Conservation (phyloP, 2,329 filamentous ascomycete species). For the Cladosporium sphaerospermum region DNA sequence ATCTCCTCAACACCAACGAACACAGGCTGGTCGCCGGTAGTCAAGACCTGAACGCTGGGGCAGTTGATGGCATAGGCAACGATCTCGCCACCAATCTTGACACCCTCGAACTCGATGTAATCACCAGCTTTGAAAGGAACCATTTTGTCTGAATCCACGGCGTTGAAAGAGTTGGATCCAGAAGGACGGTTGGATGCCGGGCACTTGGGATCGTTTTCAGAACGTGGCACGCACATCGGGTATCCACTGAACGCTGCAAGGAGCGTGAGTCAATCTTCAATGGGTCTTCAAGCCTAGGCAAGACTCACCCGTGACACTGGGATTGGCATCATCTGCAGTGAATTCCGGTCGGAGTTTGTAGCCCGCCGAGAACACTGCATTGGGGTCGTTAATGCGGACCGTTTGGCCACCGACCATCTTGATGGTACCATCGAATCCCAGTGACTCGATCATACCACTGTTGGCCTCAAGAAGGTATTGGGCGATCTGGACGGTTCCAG, state of each 20-base stretch:
- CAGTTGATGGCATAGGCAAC: conserved; percentile 34
- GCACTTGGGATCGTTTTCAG: conserved; percentile 31
- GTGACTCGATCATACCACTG: conserved; percentile 6
- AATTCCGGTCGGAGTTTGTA: conserved; percentile 37
- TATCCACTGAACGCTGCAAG: conserved; percentile 40
- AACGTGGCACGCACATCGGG: conserved; percentile 49
- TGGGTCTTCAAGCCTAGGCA: neutral
- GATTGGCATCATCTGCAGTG: conserved; percentile 45
- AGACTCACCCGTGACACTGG: conserved; percentile 33
- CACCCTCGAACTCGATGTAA: conserved; percentile 37
- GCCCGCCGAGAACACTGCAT: conserved; percentile 18
- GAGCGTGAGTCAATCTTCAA: neutral
- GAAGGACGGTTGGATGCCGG: conserved; percentile 32
- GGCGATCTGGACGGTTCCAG: conserved; percentile 34
- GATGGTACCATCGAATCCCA: conserved; percentile 11
- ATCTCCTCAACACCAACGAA: conserved; percentile 40
- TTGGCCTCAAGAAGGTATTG: conserved; percentile 29
- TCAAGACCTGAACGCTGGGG: conserved; percentile 36
- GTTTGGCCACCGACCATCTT: conserved; percentile 9
- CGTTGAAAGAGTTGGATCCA: conserved; percentile 26
- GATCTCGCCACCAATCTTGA: conserved; percentile 30
- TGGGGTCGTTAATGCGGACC: conserved; percentile 20
- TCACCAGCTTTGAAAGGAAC: conserved; percentile 37
- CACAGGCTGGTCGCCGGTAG: conserved; percentile 27
- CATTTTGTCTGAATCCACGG: conserved; percentile 35